A percentile compares a stretch with the other conserved stretches of the same genome.
These are phyloP conservation scores for Capronia americana DNA, from an alignment of 2,329 filamentous ascomycete species.

Conservation along the genomic window DNA sequence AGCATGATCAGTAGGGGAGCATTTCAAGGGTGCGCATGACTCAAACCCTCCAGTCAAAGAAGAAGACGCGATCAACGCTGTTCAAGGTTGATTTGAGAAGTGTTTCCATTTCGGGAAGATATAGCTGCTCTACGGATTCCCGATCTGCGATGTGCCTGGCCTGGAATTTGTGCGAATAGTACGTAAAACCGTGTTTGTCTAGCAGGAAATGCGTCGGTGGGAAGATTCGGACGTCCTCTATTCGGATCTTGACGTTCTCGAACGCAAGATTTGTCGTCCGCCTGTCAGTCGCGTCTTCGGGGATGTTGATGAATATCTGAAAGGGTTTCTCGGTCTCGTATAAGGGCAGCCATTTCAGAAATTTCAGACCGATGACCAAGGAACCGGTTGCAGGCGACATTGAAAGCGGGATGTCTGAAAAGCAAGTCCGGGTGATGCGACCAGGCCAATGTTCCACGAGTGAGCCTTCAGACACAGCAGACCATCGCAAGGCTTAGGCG, in stretches of 20 bases:
- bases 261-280: constrained; percentile 9
- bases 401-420: not conserved
- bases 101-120: constrained; percentile 10
- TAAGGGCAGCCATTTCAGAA: not conserved
- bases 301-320: constrained; percentile 5
- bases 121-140: not conserved
- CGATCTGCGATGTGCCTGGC: not conserved
- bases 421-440: not conserved
- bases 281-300: not conserved
- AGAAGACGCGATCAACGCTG: constrained; percentile 1
- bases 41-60: constrained; percentile 15
- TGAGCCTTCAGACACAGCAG: not conserved
- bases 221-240: not conserved
- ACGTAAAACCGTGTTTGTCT: constrained; percentile 6
- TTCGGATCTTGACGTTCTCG: not conserved
- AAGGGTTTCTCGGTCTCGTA: not conserved
- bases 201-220: not conserved
- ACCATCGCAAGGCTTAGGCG: not conserved
- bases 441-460: not conserved
- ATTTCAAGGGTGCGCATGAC: not conserved
- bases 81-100: constrained; percentile 2
- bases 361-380: not conserved
- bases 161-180: not conserved
- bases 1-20: not conserved
- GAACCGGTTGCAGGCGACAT: not conserved